Base-by-base conservation (phyloP, 75 land plant genomes). In the Cunninghamia lanceolata region DNA sequence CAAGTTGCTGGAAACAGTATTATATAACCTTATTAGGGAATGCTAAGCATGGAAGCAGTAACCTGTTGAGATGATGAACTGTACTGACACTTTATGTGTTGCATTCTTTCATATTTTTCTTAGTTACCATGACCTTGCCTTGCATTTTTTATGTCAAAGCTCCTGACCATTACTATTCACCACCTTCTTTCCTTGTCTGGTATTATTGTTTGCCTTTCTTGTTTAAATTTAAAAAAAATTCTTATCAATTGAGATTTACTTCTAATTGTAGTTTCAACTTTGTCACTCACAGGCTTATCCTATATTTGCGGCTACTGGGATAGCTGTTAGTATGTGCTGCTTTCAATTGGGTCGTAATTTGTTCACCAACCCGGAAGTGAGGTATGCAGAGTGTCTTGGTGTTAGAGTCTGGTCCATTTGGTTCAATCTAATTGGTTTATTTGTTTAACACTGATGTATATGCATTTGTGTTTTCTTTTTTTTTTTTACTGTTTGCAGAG, bases 361-460 rank as follows among this genome's bases (percentile, higher is more conserved):
- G 25, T 40, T 92, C 77, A 30, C 87, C 35, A 96, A 97, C 80
- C 99, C 98, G 54, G 96, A 94, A 36, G 96, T 97, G 87, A 97
- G 99, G 99, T 95, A 70, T 38, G 9, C n/a, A 32, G 53, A 21
- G 1, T 28, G 3, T 56, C 30, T 63, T 25, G n/a, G 68, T 63
- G 68, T 28, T 59, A 3, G 39, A 35, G 1, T 68, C 32, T 9
- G 14, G 14, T 68, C 34, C 25, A 28, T 25, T 32, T 35, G 7
- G 15, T 71, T 14, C 2, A 32, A 25, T 80, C 19, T 40, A 42
- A 25, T 28, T 66, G 32, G 3, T 43, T 25, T 56, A 68, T 42
- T 68, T 53, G 38, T 32, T 56, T 0, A 25, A n/a, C 35, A 14
- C 36, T 85, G 39, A 36, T 54, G 83, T 39, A 21, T 82, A 42